Percentiles rank a stretch among this genome's conserved stretches.
Evolutionary conservation across 768 basidiomycete genomes (phyloP).

Genomic region (Trametes coccinea): DNA sequence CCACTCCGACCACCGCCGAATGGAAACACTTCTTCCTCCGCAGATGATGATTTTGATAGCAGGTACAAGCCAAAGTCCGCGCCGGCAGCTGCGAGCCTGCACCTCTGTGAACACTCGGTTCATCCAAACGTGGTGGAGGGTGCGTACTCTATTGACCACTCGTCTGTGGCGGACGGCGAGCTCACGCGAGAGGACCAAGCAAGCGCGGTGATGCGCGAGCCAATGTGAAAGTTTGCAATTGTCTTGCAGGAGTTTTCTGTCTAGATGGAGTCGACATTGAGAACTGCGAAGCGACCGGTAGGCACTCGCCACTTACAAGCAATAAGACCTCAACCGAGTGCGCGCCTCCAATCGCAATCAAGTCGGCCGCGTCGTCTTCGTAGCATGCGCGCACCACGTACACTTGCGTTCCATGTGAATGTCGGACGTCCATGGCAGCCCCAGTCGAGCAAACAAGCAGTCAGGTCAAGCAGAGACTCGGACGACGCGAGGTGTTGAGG

Average conservation of each 20-base stretch:
- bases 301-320: constrained; percentile 48
- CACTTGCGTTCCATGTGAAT: constrained; percentile 61
- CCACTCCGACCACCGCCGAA: constrained; percentile 83
- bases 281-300: constrained; percentile 7
- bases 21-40: constrained; percentile 55
- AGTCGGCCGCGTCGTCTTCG: constrained; percentile 62
- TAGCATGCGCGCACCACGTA: constrained; percentile 63
- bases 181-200: constrained; percentile 75
- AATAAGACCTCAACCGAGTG: constrained; percentile 71
- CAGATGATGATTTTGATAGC: constrained; percentile 54
- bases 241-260: constrained; percentile 44
- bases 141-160: constrained; percentile 72
- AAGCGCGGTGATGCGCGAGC: constrained; percentile 67
- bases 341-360: constrained; percentile 73
- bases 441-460: background rate
- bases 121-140: background rate
- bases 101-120: background rate
- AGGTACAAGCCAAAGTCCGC: constrained; percentile 71
- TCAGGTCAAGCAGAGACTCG: too few relatives aligned
- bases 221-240: constrained; percentile 74
- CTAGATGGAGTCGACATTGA: constrained; percentile 31
- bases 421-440: constrained; percentile 54
- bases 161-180: constrained; percentile 63
- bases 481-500: too few relatives aligned
- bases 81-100: constrained; percentile 67